Conservation (phyloP, 2,329 filamentous ascomycete species). For the Arthroderma sp. region DNA sequence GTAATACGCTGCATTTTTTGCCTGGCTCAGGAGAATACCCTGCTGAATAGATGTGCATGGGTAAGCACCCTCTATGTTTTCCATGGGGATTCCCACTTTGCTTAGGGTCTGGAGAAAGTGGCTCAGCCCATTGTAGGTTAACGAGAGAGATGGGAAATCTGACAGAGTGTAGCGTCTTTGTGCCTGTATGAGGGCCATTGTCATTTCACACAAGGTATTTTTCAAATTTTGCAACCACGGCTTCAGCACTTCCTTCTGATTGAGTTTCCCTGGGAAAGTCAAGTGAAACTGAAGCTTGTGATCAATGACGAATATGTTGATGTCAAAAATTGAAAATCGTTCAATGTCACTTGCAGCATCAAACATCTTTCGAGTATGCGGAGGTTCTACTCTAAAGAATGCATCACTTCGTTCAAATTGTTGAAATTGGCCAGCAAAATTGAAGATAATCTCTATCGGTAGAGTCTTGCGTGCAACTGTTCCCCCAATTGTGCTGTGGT, state of each 20-base stretch:
- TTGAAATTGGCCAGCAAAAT: slow-evolving; percentile 26
- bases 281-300: background rate
- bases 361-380: slow-evolving; percentile 5
- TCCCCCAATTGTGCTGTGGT: no score
- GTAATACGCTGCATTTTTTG: background rate
- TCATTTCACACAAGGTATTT: background rate
- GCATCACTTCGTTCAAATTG: slow-evolving; percentile 25
- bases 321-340: background rate
- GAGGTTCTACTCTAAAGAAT: no score
- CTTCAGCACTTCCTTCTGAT: background rate
- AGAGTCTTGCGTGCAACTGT: no score
- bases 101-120: background rate
- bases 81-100: background rate
- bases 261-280: background rate
- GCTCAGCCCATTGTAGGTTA: background rate
- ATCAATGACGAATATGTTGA: background rate
- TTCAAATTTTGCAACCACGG: background rate
- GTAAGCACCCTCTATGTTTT: slow-evolving; percentile 5
- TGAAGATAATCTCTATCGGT: slow-evolving; percentile 26
- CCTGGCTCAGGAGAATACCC: slow-evolving; percentile 1
- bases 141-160: slow-evolving; percentile 2
- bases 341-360: slow-evolving; percentile 26
- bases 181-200: background rate
- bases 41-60: slow-evolving; percentile 4
- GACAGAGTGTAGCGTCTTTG: background rate